Evolutionary conservation across 2,329 filamentous ascomycete species (phyloP).

Genomic region (Hypoxylon sp.): DNA sequence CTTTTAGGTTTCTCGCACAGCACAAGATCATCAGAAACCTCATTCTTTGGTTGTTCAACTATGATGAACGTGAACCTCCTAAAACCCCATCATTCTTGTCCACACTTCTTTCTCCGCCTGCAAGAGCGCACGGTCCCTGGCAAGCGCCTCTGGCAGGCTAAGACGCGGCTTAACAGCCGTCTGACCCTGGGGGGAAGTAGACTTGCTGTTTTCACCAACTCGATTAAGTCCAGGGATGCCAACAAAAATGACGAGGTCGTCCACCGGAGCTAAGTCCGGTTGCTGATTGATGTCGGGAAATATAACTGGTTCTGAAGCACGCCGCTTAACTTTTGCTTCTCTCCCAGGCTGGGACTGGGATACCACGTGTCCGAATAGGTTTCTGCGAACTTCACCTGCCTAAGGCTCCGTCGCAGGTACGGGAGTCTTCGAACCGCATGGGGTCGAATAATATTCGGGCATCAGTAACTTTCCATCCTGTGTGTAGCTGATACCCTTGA

Average conservation of each 20-base stretch:
- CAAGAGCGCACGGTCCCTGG: constrained; percentile 22
- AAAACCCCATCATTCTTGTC: constrained; percentile 36
- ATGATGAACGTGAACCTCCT: neutral
- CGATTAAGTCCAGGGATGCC: constrained; percentile 11
- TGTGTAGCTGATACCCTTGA: neutral
- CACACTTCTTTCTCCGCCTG: constrained; percentile 30
- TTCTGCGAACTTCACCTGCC: constrained; percentile 13
- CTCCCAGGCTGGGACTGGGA: neutral
- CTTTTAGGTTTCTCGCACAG: neutral
- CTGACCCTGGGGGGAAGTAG: neutral
- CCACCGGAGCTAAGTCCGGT: neutral
- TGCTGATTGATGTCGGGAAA: neutral
- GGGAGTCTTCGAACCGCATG: constrained; percentile 23
- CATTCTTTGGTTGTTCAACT: neutral
- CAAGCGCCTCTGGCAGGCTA: constrained; percentile 6
- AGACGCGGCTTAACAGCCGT: neutral
- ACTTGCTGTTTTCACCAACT: neutral
- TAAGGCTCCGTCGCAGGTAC: constrained; percentile 43
- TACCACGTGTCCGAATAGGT: neutral
- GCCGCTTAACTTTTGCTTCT: neutral
- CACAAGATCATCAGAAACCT: neutral
- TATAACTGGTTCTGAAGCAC: neutral
- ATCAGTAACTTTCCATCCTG: neutral
- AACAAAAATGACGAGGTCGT: constrained; percentile 25
- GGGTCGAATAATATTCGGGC: neutral